phyloP scores from a whole-genome alignment of 352 stramenopile species.

The Globisporangium apiculatum region DNA sequence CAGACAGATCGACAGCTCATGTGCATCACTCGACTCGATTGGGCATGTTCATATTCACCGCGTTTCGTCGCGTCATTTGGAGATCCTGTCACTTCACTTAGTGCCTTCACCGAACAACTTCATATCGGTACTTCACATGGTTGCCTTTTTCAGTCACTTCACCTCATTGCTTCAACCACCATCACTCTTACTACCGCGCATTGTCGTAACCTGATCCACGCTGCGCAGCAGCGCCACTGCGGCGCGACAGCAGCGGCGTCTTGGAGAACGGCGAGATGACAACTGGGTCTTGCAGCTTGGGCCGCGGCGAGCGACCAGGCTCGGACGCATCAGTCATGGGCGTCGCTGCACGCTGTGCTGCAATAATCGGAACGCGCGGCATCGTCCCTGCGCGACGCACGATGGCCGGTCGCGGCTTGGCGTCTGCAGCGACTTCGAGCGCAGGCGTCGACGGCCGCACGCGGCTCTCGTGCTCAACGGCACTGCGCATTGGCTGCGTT shows the following conservation, averaged over 20 bases:
- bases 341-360: conserved; percentile 11
- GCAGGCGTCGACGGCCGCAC: background rate
- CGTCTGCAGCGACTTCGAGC: conserved; percentile 1
- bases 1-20: background rate
- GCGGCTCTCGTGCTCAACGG: too few species aligned
- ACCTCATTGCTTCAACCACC: background rate
- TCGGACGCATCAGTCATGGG: conserved; percentile 12
- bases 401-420: background rate
- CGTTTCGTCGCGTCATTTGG: too few species aligned
- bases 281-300: conserved; percentile 17
- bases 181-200: conserved; percentile 24
- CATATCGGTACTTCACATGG: too few species aligned
- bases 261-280: conserved; percentile 65
- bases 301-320: conserved; percentile 33
- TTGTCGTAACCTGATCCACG: conserved; percentile 53
- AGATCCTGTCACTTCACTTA: too few species aligned
- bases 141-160: too few species aligned
- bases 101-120: too few species aligned
- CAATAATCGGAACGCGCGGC: background rate
- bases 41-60: background rate
- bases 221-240: conserved; percentile 16
- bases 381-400: background rate
- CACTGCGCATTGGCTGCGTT: background rate
- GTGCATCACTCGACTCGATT: background rate
- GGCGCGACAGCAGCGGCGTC: conserved; percentile 50